These are phyloP conservation scores for Yamadazyma siamensis DNA, from an alignment of 1,139 yeast species.

Conservation along the genomic window DNA sequence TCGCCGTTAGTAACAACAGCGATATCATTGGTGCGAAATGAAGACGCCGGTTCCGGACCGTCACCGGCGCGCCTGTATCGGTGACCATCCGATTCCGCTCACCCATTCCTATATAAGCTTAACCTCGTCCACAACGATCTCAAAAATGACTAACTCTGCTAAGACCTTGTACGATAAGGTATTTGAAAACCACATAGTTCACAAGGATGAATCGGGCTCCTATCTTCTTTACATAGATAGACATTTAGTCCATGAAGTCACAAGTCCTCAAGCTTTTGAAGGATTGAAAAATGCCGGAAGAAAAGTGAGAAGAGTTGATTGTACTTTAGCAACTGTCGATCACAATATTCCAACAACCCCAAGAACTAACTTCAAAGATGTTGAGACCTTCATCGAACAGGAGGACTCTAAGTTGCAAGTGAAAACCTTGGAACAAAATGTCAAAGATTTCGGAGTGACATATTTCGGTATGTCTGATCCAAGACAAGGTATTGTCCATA, in stretches of 20 bases:
- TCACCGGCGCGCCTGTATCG: no score
- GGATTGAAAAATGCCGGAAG: constrained; percentile 87
- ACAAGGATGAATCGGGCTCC: constrained; percentile 83
- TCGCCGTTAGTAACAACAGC: no score
- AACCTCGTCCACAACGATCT: neutral
- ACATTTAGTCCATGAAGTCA: constrained; percentile 95
- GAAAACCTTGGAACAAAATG: constrained; percentile 87
- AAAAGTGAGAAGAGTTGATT: constrained; percentile 84
- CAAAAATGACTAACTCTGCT: constrained; percentile 28
- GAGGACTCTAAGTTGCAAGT: constrained; percentile 92
- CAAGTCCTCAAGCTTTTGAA: constrained; percentile 98
- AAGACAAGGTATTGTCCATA: constrained; percentile 97
- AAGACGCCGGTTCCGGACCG: no score
- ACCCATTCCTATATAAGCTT: no score
- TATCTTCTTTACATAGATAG: constrained; percentile 88
- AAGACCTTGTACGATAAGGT: constrained; percentile 93
- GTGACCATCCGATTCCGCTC: no score
- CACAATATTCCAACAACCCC: constrained; percentile 95
- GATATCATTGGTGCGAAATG: no score
- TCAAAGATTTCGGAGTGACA: constrained; percentile 81
- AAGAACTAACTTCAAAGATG: constrained; percentile 68
- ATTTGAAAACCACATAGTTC: constrained; percentile 90
- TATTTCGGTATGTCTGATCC: constrained; percentile 92
- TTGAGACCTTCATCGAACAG: constrained; percentile 82
- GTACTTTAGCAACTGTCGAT: constrained; percentile 96